Conservation (phyloP, 139 green algal genomes). For the Spirogloea muscicola region DNA sequence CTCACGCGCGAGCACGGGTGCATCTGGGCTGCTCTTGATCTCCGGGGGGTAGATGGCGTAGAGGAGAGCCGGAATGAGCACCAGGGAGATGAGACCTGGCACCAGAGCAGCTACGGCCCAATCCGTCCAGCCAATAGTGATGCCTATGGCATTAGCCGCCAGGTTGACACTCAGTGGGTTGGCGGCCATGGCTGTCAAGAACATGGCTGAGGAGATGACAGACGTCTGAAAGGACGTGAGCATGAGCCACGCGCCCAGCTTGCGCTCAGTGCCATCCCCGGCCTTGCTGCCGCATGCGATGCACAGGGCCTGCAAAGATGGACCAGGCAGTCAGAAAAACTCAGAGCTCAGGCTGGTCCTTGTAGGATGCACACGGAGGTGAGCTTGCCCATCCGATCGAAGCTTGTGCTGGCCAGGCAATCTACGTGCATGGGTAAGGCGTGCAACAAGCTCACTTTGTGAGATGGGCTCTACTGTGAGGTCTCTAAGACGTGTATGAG, state of each 20-base stretch:
- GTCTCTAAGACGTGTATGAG: too few species aligned
- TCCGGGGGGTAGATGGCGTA: constrained; percentile 94
- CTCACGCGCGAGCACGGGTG: constrained; percentile 75
- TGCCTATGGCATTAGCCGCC: constrained; percentile 68
- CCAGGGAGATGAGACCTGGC: constrained; percentile 72
- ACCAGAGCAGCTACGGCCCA: constrained; percentile 91
- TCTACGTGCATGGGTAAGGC: too few species aligned
- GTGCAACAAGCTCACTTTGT: too few species aligned
- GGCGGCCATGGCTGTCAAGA: constrained; percentile 99
- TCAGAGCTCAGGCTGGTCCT: too few species aligned
- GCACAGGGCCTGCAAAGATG: too few species aligned
- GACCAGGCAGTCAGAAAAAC: too few species aligned
- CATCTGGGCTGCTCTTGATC: constrained; percentile 94
- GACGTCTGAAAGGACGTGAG: constrained; percentile 85
- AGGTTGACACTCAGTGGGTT: constrained; percentile 97
- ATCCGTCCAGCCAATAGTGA: constrained; percentile 87
- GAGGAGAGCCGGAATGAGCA: constrained; percentile 82
- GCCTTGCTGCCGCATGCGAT: constrained; percentile 84
- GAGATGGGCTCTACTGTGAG: too few species aligned
- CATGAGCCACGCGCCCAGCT: constrained; percentile 98
- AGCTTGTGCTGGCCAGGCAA: too few species aligned
- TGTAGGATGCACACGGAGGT: too few species aligned
- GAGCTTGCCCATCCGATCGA: too few species aligned
- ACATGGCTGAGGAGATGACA: constrained; percentile 91
- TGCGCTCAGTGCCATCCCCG: constrained; percentile 85